phyloP scores from a whole-genome alignment of 2,329 filamentous ascomycete species.

The Myriosclerotinia curreyana region DNA sequence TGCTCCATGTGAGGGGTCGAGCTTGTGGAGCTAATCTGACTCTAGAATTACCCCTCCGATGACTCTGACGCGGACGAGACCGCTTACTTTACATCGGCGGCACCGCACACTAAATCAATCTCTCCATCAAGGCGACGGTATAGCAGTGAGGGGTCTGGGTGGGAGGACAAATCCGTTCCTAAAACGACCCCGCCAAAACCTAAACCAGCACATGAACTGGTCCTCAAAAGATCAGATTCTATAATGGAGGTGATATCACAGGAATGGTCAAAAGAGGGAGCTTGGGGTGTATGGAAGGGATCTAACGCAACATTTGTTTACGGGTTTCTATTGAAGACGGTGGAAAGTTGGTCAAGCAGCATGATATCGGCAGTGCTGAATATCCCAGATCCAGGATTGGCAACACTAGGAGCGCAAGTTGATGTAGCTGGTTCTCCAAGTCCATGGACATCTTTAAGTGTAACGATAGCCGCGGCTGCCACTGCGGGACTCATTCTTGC shows the following conservation, averaged over 20 bases:
- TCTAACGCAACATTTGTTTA: conserved; percentile 93
- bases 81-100: conserved; percentile 74
- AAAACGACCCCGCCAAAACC: conserved; percentile 39
- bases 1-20: conserved; percentile 6
- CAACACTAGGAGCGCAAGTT: conserved; percentile 39
- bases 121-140: conserved; percentile 38
- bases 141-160: conserved; percentile 28
- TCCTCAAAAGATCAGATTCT: conserved; percentile 72
- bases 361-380: conserved; percentile 88
- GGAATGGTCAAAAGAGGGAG: conserved; percentile 84
- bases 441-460: conserved; percentile 74
- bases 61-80: conserved; percentile 75
- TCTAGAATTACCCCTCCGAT: conserved; percentile 51
- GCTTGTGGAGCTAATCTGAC: conserved; percentile 24
- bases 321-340: conserved; percentile 75
- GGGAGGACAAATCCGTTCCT: conserved; percentile 30
- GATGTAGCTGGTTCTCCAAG: conserved; percentile 80
- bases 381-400: conserved; percentile 76
- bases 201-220: conserved; percentile 57
- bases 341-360: conserved; percentile 90
- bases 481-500: conserved; percentile 78
- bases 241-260: conserved; percentile 83
- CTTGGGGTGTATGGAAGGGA: conserved; percentile 91
- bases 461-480: conserved; percentile 62
- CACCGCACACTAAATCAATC: conserved; percentile 44